These are phyloP conservation scores for Symbiodinium natans DNA, from an alignment of 73 alveolate species.

Conservation along the genomic window DNA sequence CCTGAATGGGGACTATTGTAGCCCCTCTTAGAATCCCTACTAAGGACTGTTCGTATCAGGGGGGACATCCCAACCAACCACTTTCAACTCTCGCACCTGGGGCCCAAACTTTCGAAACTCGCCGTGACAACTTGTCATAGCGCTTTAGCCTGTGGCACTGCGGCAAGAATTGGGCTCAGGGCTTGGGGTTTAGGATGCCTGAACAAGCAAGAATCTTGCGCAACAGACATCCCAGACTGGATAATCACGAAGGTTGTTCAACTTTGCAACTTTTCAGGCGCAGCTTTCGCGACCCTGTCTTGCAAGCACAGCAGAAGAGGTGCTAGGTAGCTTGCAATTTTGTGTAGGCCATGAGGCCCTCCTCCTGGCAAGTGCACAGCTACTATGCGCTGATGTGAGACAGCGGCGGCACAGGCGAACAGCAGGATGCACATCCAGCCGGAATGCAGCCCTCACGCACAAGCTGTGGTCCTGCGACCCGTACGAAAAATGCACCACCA, in stretches of 20 bases:
- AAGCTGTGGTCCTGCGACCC: conserved; percentile 28
- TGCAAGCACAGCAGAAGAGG: background rate
- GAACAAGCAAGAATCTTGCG: background rate
- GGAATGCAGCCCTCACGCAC: background rate
- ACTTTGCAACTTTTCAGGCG: background rate
- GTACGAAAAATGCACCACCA: conserved; percentile 78
- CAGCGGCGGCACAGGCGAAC: background rate
- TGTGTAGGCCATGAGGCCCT: conserved; percentile 71
- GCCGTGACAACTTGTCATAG: conserved; percentile 87
- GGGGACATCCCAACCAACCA: background rate
- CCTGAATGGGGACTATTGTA: too few species aligned
- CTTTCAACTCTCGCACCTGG: background rate
- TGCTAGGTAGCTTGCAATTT: background rate
- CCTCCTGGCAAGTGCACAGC: conserved; percentile 27
- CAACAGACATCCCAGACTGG: background rate
- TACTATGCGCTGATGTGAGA: background rate
- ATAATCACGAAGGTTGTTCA: background rate
- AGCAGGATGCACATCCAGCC: background rate
- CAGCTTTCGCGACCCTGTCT: background rate
- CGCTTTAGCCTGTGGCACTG: conserved; percentile 41
- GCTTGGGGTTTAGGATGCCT: background rate
- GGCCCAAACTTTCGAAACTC: background rate
- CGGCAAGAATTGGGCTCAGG: background rate
- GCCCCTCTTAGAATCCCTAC: too few species aligned
- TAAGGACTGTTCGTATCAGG: too few species aligned